phyloP scores from a whole-genome alignment of 768 basidiomycete species.

The Pisolithus orientalis region DNA sequence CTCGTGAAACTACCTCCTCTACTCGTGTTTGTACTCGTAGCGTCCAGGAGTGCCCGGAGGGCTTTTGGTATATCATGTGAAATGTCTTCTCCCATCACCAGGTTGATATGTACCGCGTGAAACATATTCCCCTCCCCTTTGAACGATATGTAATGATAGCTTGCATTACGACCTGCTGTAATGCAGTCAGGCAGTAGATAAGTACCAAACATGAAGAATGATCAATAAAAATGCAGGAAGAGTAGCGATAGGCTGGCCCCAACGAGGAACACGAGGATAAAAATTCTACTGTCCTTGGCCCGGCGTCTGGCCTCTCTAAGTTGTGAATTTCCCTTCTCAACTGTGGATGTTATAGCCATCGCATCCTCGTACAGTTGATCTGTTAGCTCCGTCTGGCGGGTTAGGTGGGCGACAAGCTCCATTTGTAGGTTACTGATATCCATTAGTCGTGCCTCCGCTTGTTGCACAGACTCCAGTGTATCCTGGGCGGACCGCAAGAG shows the following conservation, averaged over 20 bases:
- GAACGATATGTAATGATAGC: no score
- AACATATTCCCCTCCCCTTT: no score
- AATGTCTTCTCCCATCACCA: no score
- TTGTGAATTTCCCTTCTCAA: slow-evolving; percentile 88
- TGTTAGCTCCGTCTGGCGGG: slow-evolving; percentile 85
- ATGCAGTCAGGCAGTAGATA: background rate
- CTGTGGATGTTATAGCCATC: slow-evolving; percentile 75
- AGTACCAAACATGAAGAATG: slow-evolving; percentile 1
- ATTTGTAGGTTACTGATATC: slow-evolving; percentile 93
- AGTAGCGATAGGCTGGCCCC: slow-evolving; percentile 88
- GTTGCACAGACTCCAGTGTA: slow-evolving; percentile 82
- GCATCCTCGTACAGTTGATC: slow-evolving; percentile 95
- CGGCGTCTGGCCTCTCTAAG: slow-evolving; percentile 84
- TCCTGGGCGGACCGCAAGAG: slow-evolving; percentile 82
- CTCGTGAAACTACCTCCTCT: no score
- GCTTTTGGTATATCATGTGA: no score
- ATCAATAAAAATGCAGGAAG: slow-evolving; percentile 88
- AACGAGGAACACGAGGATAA: slow-evolving; percentile 85
- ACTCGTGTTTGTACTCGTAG: no score
- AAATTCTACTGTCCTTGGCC: slow-evolving; percentile 81
- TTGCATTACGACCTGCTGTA: background rate
- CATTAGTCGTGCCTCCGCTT: slow-evolving; percentile 84
- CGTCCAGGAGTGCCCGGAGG: no score
- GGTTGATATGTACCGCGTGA: no score
- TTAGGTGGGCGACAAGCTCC: slow-evolving; percentile 84